phyloP scores from a whole-genome alignment of 495 filamentous ascomycete genomes.

The Thozetella sp. region DNA sequence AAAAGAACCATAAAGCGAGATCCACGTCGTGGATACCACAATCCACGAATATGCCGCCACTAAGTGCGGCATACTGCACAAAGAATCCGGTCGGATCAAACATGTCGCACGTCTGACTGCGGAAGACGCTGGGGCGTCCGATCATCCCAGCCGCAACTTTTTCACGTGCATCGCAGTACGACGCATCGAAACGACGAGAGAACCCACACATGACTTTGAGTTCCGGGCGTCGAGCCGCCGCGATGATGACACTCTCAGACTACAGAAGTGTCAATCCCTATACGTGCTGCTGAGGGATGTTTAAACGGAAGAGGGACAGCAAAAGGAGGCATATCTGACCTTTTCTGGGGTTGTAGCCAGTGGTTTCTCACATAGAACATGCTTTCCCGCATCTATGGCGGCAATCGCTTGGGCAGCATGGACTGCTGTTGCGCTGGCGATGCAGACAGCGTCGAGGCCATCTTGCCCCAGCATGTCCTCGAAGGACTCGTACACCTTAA shows the following conservation, averaged over 20 bases:
- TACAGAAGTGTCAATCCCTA: conserved; percentile 12
- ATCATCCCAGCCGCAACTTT: conserved; percentile 51
- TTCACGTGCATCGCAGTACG: conserved; percentile 51
- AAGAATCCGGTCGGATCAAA: conserved; percentile 57
- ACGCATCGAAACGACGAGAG: conserved; percentile 58
- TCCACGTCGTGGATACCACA: conserved; percentile 62
- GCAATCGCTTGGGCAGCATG: conserved; percentile 59
- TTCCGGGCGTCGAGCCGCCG: conserved; percentile 47
- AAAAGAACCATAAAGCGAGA: conserved; percentile 60
- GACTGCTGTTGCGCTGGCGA: conserved; percentile 54
- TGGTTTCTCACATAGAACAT: conserved; percentile 63
- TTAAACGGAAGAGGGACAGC: background rate
- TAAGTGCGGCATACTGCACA: conserved; percentile 55
- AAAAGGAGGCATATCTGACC: conserved; percentile 33
- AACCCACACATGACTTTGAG: conserved; percentile 64
- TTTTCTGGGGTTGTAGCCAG: conserved; percentile 50
- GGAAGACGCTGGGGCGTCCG: conserved; percentile 52
- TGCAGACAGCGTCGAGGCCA: conserved; percentile 55
- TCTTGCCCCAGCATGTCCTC: conserved; percentile 56
- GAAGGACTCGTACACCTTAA: conserved; percentile 50
- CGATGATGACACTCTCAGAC: conserved; percentile 54
- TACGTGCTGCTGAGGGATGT: background rate
- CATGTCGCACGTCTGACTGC: conserved; percentile 61
- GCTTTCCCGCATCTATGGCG: conserved; percentile 53
- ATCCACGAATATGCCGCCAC: conserved; percentile 60